These are phyloP conservation scores for Plasmopara muralis DNA, from an alignment of 352 stramenopile species.

Conservation along the genomic window DNA sequence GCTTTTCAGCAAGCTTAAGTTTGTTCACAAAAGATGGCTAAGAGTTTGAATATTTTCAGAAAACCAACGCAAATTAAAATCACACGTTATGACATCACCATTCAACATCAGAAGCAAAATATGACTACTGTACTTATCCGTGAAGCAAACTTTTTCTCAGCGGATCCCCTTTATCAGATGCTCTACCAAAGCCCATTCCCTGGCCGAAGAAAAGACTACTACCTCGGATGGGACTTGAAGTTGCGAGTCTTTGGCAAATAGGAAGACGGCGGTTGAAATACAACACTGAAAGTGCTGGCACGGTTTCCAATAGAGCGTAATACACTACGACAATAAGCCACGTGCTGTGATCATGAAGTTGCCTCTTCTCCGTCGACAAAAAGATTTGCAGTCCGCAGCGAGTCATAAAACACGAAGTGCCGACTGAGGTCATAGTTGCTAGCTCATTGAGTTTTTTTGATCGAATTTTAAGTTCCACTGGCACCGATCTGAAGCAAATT, in stretches of 20 bases:
- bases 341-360: constrained; percentile 68
- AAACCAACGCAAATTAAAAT: too few relatives aligned
- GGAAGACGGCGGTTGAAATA: constrained; percentile 83
- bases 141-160: constrained; percentile 50
- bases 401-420: constrained; percentile 75
- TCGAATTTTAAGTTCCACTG: constrained; percentile 73
- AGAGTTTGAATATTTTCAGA: too few relatives aligned
- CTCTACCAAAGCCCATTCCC: constrained; percentile 17
- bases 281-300: constrained; percentile 66
- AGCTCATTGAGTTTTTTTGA: constrained; percentile 83
- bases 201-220: constrained; percentile 49
- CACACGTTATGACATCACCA: background rate
- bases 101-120: background rate
- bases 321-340: constrained; percentile 80
- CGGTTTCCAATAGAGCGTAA: constrained; percentile 75
- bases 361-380: constrained; percentile 57
- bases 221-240: constrained; percentile 34
- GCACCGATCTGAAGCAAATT: constrained; percentile 46
- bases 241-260: constrained; percentile 29
- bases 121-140: constrained; percentile 8
- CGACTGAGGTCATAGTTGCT: constrained; percentile 72
- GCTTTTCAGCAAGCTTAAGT: too few relatives aligned
- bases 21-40: too few relatives aligned
- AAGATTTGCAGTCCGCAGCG: constrained; percentile 65
- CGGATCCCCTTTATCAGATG: constrained; percentile 20